Base-by-base conservation (phyloP, 2,329 filamentous ascomycete species). In the Mycosphaerella arachidis region DNA sequence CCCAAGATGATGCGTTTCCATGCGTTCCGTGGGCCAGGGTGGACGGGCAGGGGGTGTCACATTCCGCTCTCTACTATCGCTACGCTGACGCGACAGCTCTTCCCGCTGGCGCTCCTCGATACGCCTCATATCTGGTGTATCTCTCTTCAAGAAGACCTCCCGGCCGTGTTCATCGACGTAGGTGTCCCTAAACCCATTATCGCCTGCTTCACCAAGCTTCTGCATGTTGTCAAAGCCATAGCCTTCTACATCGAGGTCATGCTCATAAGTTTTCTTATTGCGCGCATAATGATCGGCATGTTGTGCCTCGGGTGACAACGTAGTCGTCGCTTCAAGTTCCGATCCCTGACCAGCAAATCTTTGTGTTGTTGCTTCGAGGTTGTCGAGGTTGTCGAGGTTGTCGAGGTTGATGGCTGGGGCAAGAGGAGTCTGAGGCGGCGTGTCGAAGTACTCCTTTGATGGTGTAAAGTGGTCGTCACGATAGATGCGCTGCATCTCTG, bases 181-280 rank as follows among this genome's bases (percentile, higher is more conserved):
- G 63, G 86, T 86, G 54, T 75, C 72, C 61, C 68, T 65, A 12
- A 70, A 62, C 3, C 67, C 69, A 35, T 61, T 55, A 55, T 71
- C 69, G 48, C 68, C 72, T 10, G 65, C 66, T 30, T 69, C 66
- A 30, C 74, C 73, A 3, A 78, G 62, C n/a, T 75, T 72, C 16
- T 74, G 74, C 86, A 92, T 90, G 57, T 87, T 85, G 71, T 97
- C 93, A 4, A 80, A 70, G 1, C 92, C 92, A 59, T 87, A 84
- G 0, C 93, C 92, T 56, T 87, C 86, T 24, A 96, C 86, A 70
- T 97, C 92, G 57, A 86, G 82, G 59, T 84, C 81, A 70, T 92
- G 89, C 33, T 64, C 63, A 18, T 54, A 60, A 16, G 61, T 58
- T 54, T 64, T 66, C 35, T 57, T 61, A 33, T 24, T 33, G 35